Percentiles rank a stretch among this genome's conserved stretches.
phyloP scores from a whole-genome alignment of 2,329 filamentous ascomycete genomes.

The Colletotrichum sp. region DNA sequence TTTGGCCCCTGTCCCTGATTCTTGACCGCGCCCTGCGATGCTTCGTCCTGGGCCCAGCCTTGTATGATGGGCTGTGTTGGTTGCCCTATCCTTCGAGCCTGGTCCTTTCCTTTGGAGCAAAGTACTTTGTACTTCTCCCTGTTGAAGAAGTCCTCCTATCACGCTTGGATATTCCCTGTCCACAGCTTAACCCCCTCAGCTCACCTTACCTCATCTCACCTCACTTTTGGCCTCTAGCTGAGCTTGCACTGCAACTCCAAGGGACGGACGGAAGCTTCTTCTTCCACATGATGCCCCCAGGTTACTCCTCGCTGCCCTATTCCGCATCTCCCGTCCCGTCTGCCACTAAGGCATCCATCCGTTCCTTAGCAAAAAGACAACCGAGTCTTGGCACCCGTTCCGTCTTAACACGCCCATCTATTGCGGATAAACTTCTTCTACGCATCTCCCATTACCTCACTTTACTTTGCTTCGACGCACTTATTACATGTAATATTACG shows the following conservation, averaged over 20 bases:
- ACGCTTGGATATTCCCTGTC: not conserved
- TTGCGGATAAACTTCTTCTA: not conserved
- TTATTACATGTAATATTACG: not conserved
- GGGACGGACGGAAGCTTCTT: not conserved
- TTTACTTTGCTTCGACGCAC: not conserved
- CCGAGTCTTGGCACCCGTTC: not conserved
- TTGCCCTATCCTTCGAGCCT: not conserved
- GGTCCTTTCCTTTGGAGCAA: not conserved
- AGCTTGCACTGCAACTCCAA: constrained; percentile 1
- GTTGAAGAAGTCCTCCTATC: not conserved
- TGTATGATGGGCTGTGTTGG: not conserved
- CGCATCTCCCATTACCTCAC: not conserved
- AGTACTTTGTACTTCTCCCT: not conserved
- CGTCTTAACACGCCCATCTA: not conserved
- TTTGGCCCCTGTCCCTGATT: not conserved
- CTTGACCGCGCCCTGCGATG: not conserved
- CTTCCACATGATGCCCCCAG: not conserved
- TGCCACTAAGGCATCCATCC: not conserved
- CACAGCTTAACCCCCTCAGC: not conserved
- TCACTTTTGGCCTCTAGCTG: not conserved
- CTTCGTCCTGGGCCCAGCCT: not conserved
- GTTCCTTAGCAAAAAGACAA: not conserved
- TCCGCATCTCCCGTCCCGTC: constrained; percentile 10
- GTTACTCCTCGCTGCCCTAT: constrained; percentile 1
- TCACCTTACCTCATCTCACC: constrained; percentile 3